Conservation (phyloP, 768 basidiomycete species). For the Glaciozyma martinii region DNA sequence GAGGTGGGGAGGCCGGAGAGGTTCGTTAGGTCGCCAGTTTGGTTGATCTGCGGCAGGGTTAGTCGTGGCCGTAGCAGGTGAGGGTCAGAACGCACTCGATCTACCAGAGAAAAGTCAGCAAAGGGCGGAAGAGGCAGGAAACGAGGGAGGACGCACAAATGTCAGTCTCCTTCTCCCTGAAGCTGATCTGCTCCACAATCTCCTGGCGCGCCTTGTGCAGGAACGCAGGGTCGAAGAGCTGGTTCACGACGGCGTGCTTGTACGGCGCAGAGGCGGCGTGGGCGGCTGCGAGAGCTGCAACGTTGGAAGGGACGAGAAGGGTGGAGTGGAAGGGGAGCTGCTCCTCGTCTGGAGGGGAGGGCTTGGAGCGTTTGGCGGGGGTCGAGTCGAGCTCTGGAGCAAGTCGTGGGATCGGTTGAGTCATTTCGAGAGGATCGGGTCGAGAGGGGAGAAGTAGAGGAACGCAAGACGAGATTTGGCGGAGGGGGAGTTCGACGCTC, state of each 20-base stretch:
- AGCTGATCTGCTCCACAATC: constrained; percentile 65
- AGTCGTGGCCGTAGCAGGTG: background rate
- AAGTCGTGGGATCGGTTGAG: background rate
- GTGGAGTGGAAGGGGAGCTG: constrained; percentile 20
- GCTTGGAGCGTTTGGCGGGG: background rate
- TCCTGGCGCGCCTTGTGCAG: constrained; percentile 74
- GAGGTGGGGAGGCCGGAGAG: constrained; percentile 70
- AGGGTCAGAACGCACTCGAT: background rate
- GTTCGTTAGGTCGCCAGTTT: constrained; percentile 93
- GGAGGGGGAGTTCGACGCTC: too few relatives aligned
- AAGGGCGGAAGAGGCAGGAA: constrained; percentile 10
- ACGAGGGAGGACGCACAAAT: constrained; percentile 74
- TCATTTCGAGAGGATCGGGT: too few relatives aligned
- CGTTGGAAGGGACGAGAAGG: constrained; percentile 12
- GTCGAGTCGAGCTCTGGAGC: background rate
- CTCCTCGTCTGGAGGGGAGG: background rate
- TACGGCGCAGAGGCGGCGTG: constrained; percentile 21
- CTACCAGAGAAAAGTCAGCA: background rate
- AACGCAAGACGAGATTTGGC: too few relatives aligned
- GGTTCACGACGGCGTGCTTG: constrained; percentile 61
- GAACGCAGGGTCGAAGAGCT: constrained; percentile 74
- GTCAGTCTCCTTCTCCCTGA: constrained; percentile 92
- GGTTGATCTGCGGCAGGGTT: constrained; percentile 60
- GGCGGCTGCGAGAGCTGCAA: constrained; percentile 4
- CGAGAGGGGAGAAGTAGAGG: too few relatives aligned